Evolutionary conservation across 257 asterid genomes (phyloP), one percentile per base, ranked within the genome.

Genomic region (Nicotiana undulata): DNA sequence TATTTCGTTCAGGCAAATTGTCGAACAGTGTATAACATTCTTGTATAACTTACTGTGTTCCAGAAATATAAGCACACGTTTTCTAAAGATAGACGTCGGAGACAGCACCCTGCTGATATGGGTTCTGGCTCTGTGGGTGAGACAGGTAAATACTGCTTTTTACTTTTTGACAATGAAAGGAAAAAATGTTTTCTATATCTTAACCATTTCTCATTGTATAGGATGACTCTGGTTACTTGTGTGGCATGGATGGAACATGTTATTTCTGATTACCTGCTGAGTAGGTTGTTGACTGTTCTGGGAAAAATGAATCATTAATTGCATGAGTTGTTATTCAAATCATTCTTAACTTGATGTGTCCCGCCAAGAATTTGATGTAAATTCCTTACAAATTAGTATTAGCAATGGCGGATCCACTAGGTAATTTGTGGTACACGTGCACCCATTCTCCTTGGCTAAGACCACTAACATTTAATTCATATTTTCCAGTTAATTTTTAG

Each of bases 31-130:
- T 65, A 4, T 22, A 58, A 4, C 66, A 18, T 0, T 8, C 55
- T 56, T 80, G 78, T 24, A 31, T 6, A 68, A 51, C 49, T 81
- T 60, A 83, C 32, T 78, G 18, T 86, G 82, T 82, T 86, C 74
- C 90, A 91, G 97, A 89, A 89, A 81, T 82, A 83, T 51, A 82
- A 83, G 76, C 81, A 86, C 79, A 80, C 88, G 81, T 80, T 28
- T 56, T 81, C 52, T 32, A 86, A 84, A 79, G 89, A 18, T 49
- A 76, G 81, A 82, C 63, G 56, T 66, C 88, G 80, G 81, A 55
- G 79, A 37, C 86, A 82, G 72, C 80, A 79, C 34, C 83, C 87
- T 78, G 56, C 89, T 77, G 63, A 89, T 61, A 68, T 82, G 86
- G 93, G 89, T 85, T 77, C 89, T 83, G 63, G 70, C 80, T 81